Evolutionary conservation across 352 stramenopile genomes (phyloP).

Genomic region (Phytophthora citrophthora): DNA sequence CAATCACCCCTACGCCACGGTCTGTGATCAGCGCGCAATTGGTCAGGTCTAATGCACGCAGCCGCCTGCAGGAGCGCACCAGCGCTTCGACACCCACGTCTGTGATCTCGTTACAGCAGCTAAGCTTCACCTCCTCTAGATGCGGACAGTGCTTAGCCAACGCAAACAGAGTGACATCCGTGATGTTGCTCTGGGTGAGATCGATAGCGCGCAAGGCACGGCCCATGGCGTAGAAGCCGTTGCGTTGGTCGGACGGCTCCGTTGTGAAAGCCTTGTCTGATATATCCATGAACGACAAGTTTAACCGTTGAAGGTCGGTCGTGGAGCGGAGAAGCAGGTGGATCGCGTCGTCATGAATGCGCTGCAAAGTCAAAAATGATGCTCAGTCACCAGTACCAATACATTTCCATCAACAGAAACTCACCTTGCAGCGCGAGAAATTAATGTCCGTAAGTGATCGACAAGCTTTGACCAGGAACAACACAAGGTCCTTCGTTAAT

Average conservation of each 20-base stretch:
- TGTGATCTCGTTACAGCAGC: constrained; percentile 79
- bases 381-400: constrained; percentile 8
- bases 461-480: constrained; percentile 83
- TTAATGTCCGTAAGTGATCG: constrained; percentile 80
- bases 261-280: constrained; percentile 71
- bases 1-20: constrained; percentile 64
- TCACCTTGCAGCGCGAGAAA: constrained; percentile 83
- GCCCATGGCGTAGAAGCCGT: constrained; percentile 56
- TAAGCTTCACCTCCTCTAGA: constrained; percentile 77
- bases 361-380: constrained; percentile 30
- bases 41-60: constrained; percentile 72
- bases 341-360: constrained; percentile 81
- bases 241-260: constrained; percentile 44
- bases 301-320: constrained; percentile 66
- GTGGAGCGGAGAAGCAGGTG: constrained; percentile 65
- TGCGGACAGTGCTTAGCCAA: constrained; percentile 66
- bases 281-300: constrained; percentile 88
- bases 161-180: constrained; percentile 67
- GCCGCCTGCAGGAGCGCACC: constrained; percentile 49
- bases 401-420: constrained; percentile 3
- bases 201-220: constrained; percentile 61
- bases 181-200: constrained; percentile 78
- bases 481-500: constrained; percentile 74
- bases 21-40: constrained; percentile 88
- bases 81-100: constrained; percentile 78